A percentile compares a stretch with the other conserved stretches of the same genome.
These are phyloP conservation scores for Endothia cerciana DNA, from an alignment of 2,329 filamentous ascomycete species.

Conservation along the genomic window DNA sequence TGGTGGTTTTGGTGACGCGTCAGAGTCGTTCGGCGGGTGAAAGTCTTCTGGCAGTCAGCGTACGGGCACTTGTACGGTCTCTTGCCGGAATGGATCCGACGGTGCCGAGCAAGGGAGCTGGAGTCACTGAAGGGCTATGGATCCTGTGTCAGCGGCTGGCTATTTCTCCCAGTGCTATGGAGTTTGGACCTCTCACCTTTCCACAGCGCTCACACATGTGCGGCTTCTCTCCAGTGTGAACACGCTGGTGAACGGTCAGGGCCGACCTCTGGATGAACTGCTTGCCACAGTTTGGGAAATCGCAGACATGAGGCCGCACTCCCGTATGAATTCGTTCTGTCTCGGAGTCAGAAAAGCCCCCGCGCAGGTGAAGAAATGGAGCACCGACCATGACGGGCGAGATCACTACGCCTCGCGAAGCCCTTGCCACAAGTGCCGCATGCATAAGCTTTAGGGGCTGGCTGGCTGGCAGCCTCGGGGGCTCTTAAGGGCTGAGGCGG, in stretches of 20 bases:
- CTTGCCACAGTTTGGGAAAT: slow-evolving; percentile 86
- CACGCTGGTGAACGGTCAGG: slow-evolving; percentile 90
- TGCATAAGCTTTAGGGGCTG: slow-evolving; percentile 72
- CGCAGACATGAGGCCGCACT: slow-evolving; percentile 87
- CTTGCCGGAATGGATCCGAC: slow-evolving; percentile 93
- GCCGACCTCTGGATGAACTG: slow-evolving; percentile 97
- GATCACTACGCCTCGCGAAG: slow-evolving; percentile 91
- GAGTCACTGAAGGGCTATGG: slow-evolving; percentile 91
- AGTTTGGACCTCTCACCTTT: slow-evolving; percentile 66
- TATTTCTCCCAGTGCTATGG: not conserved
- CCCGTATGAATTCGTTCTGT: slow-evolving; percentile 95
- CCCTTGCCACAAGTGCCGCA: slow-evolving; percentile 90
- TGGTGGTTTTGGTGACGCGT: slow-evolving; percentile 97
- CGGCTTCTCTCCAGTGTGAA: slow-evolving; percentile 97
- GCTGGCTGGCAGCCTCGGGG: slow-evolving; percentile 36
- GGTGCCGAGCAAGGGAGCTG: slow-evolving; percentile 89
- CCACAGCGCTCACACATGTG: slow-evolving; percentile 97
- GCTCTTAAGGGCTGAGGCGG: slow-evolving; percentile 43
- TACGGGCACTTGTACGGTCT: slow-evolving; percentile 97
- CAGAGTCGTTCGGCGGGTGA: slow-evolving; percentile 91
- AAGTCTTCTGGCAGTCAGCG: slow-evolving; percentile 97
- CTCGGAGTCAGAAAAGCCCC: slow-evolving; percentile 33
- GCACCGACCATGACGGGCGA: slow-evolving; percentile 77
- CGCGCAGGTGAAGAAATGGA: slow-evolving; percentile 12
- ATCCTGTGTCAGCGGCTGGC: slow-evolving; percentile 28